Conservation (phyloP, 2,329 filamentous ascomycete genomes). For the Myriosclerotinia scirpicola region DNA sequence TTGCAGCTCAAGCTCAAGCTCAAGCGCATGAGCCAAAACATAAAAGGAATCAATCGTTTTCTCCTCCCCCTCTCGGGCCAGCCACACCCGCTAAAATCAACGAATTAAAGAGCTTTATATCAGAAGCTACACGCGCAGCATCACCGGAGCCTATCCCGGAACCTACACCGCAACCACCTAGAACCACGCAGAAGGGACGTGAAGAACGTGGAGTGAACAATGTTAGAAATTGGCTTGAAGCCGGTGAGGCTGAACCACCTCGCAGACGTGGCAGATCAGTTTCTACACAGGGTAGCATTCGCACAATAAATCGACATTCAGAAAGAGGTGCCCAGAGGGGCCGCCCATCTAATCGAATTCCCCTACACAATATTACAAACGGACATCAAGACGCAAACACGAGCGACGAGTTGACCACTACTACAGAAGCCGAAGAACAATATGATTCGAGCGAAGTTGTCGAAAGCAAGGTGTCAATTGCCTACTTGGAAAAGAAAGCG, state of each 20-base stretch:
- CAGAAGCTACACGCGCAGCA: slow-evolving; percentile 24
- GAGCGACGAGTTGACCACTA: slow-evolving; percentile 34
- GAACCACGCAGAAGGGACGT: slow-evolving; percentile 25
- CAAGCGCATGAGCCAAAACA: slow-evolving; percentile 20
- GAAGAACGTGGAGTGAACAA: slow-evolving; percentile 21
- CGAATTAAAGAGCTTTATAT: slow-evolving; percentile 25
- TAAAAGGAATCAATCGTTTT: slow-evolving; percentile 35
- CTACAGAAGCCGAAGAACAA: slow-evolving; percentile 23
- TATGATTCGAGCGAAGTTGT: slow-evolving; percentile 17
- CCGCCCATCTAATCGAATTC: slow-evolving; percentile 22
- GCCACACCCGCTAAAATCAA: slow-evolving; percentile 18
- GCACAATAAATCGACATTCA: slow-evolving; percentile 31
- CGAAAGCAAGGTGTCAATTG: slow-evolving; percentile 4
- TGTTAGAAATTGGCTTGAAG: slow-evolving; percentile 36
- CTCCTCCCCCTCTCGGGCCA: slow-evolving; percentile 21
- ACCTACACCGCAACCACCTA: slow-evolving; percentile 16
- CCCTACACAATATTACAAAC: slow-evolving; percentile 25
- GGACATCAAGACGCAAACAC: slow-evolving; percentile 29
- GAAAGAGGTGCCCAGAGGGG: slow-evolving; percentile 20
- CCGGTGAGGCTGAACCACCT: slow-evolving; percentile 24
- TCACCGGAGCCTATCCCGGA: slow-evolving; percentile 16
- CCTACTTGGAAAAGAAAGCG: slow-evolving; percentile 31
- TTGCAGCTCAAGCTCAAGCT: slow-evolving; percentile 22
- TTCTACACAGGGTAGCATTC: slow-evolving; percentile 36
- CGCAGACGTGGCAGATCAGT: slow-evolving; percentile 33